A percentile compares a stretch with the other conserved stretches of the same genome.
phyloP scores from a whole-genome alignment of 2,329 filamentous ascomycete species.

The Shiraia sp. region DNA sequence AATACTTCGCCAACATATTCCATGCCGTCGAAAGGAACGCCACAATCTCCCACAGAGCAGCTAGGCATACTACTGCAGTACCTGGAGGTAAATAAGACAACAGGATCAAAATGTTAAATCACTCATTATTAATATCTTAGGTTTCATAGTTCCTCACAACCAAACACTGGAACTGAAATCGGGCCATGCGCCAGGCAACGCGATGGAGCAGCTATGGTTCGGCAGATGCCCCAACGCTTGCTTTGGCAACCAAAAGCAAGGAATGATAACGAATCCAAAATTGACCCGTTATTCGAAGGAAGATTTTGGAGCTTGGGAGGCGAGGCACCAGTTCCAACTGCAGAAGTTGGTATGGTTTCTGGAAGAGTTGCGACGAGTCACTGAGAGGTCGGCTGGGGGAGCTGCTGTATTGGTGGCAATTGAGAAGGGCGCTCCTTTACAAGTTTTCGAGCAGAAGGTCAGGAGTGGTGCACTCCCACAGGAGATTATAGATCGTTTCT shows the following conservation, averaged over 20 bases:
- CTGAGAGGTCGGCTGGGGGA: constrained; percentile 2
- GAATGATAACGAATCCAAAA: constrained; percentile 9
- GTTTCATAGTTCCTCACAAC: constrained; percentile 2
- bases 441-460: constrained; percentile 12
- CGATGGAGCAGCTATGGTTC: constrained; percentile 26
- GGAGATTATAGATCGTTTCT: constrained; percentile 7
- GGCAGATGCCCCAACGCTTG: constrained; percentile 24
- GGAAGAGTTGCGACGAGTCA: constrained; percentile 6
- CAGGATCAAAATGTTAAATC: constrained; percentile 5
- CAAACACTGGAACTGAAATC: constrained; percentile 22
- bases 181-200: constrained; percentile 2
- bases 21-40: neutral
- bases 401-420: constrained; percentile 17
- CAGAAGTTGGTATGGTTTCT: constrained; percentile 24
- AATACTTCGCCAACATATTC: neutral
- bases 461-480: constrained; percentile 11
- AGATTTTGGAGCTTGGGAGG: constrained; percentile 19
- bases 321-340: constrained; percentile 12
- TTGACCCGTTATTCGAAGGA: constrained; percentile 2
- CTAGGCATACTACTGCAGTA: neutral
- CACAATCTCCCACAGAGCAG: too few relatives aligned
- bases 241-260: constrained; percentile 16
- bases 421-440: constrained; percentile 11
- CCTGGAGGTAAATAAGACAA: neutral
- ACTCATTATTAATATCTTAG: neutral